Base-by-base conservation (phyloP, 169 alveolate species). In the Plasmodium sp. region DNA sequence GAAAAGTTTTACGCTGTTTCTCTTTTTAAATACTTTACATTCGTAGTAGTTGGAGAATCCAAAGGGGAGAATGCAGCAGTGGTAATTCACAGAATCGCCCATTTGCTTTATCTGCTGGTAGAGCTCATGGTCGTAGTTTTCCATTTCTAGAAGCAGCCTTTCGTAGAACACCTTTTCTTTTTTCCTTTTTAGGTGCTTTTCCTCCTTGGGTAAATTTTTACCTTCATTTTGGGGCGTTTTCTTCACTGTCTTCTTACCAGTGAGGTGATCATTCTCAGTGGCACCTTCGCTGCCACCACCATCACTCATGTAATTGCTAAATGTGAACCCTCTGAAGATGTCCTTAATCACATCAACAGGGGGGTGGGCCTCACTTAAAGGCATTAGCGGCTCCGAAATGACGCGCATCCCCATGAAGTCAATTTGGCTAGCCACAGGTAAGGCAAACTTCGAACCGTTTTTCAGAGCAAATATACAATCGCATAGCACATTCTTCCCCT, bases 401-500 rank as follows among this genome's bases (percentile, higher is more conserved):
- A 96, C 96, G 54, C 97, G 93, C 81, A 96, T 67, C 4, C 97
- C 97, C 96, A 95, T 81, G 85, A 86, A 96, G 73, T 96, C 97
- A 27, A 93, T 94, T 27, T 94, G 91, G 81, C 96, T 95, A 80
- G 95, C 96, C 39, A 93, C 75, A 14, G 97, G 97, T 16, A 96
- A 51, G 34, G 96, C 93, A 81, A 96, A 96, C 16, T 43, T 71
- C 12, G 94, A 92, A 56, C 92, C 56, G n/a, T 77, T 36, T 51
- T 96, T 96, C 56, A 93, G 83, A 80, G 91, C 77, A 84, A 92
- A 95, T 67, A 96, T 83, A 27, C 97, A 96, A 36, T 96, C 97
- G 72, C 97, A 96, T 51, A 96, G 67, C 14, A 95, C 97, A 36
- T 93, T 96, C 81, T 94, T 96, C 14, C 97, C 97, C 92, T 96